Conservation (phyloP, 2,329 filamentous ascomycete genomes). For the Alternaria sp. region DNA sequence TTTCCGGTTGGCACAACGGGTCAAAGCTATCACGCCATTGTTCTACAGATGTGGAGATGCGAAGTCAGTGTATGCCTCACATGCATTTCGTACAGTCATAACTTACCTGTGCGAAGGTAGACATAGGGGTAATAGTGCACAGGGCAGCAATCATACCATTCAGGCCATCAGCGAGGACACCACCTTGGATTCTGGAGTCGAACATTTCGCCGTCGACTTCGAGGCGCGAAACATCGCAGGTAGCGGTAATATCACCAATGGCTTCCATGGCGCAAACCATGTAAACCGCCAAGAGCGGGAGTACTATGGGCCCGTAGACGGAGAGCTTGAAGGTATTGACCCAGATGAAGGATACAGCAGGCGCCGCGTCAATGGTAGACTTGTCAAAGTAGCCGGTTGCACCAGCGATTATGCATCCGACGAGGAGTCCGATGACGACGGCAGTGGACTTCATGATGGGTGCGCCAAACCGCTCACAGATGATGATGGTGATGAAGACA, state of each 20-base stretch:
- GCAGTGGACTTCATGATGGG: slow-evolving; percentile 85
- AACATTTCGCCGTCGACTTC: slow-evolving; percentile 76
- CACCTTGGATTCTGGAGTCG: slow-evolving; percentile 80
- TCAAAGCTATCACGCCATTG: slow-evolving; percentile 68
- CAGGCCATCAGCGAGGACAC: slow-evolving; percentile 78
- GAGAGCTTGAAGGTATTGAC: slow-evolving; percentile 77
- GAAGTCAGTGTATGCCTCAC: no score
- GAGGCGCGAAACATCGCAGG: slow-evolving; percentile 79
- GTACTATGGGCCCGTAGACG: slow-evolving; percentile 75
- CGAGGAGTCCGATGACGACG: slow-evolving; percentile 76
- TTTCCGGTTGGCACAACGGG: slow-evolving; percentile 80
- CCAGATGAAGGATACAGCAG: slow-evolving; percentile 79
- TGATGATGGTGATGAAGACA: slow-evolving; percentile 79
- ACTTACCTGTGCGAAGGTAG: slow-evolving; percentile 5
- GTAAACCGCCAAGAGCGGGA: slow-evolving; percentile 69
- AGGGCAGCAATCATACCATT: slow-evolving; percentile 79
- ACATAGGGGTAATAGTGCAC: slow-evolving; percentile 80
- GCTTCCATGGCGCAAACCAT: slow-evolving; percentile 80
- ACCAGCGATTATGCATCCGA: slow-evolving; percentile 80
- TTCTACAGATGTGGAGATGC: no score
- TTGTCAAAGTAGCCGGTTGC: slow-evolving; percentile 80
- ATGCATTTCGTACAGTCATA: no score
- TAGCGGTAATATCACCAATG: slow-evolving; percentile 82
- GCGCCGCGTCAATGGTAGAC: slow-evolving; percentile 74
- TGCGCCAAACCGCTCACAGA: slow-evolving; percentile 81